Evolutionary conservation across 1,284 basidiomycete species (phyloP).

Genomic region (Vanrija sp.): DNA sequence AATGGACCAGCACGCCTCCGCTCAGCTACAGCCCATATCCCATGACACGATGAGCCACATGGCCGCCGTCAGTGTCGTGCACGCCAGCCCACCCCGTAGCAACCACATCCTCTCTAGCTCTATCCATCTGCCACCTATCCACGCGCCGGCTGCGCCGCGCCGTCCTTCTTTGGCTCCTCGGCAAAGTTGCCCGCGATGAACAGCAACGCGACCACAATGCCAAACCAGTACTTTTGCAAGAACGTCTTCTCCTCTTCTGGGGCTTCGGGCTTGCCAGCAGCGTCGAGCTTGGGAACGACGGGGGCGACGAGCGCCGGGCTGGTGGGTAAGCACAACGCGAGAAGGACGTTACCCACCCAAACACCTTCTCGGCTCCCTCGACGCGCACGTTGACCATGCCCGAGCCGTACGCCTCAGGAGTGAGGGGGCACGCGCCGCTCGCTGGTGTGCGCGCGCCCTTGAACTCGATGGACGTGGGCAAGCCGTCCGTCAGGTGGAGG

Average conservation of each 20-base stretch:
- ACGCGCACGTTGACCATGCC: not conserved
- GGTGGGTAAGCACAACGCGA: not conserved
- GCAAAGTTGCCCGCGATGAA: constrained; percentile 43
- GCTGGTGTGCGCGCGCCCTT: constrained; percentile 2
- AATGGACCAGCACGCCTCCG: no score
- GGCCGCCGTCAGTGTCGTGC: no score
- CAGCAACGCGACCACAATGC: constrained; percentile 59
- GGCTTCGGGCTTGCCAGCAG: constrained; percentile 61
- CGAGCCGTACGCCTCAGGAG: not conserved
- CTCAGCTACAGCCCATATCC: no score
- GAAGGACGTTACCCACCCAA: not conserved
- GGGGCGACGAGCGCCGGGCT: constrained; percentile 48
- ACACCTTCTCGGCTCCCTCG: not conserved
- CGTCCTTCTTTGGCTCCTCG: constrained; percentile 15
- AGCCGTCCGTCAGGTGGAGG: not conserved
- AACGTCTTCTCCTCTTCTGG: constrained; percentile 69
- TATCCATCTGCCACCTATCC: no score
- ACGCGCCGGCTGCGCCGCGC: no score
- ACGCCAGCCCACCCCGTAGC: no score
- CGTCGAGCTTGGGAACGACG: constrained; percentile 47
- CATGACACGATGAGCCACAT: no score
- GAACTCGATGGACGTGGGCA: constrained; percentile 10
- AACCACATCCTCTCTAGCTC: no score
- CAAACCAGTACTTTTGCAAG: constrained; percentile 85
- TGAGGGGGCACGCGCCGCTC: not conserved